Evolutionary conservation across 2,329 filamentous ascomycete species (phyloP), one percentile per base, ranked within the genome.

Genomic region (Grosmannia penicillata): DNA sequence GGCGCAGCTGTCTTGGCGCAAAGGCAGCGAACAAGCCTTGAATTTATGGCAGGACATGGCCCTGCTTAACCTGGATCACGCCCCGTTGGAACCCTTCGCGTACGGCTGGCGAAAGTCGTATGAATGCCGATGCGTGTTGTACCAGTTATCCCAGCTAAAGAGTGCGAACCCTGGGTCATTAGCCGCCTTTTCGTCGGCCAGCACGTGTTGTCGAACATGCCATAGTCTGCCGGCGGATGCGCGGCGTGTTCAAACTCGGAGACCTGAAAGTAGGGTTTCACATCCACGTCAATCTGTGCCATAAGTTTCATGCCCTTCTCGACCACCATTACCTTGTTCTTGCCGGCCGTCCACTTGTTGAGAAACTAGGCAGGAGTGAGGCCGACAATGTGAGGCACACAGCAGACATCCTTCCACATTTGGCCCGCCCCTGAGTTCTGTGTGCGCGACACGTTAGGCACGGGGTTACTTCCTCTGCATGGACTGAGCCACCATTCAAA

Each of bases 371-470:
- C 23, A 31, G 38, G 33, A 4, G 45, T 25, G 17, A 43, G 14
- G 3, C 21, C 41, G 10, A 22, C 10, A 10, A 47, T 21, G 11
- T 37, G 36, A 8, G 33, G 29, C 18, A 25, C 50, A 35, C 43
- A 45, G 27, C 41, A 43, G 8, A 24, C 72, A 24, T 37, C 39
- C 33, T 30, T 33, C 43, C 41, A 45, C 36, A 41, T 35, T 2
- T 28, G 22, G 15, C 39, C 39, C 24, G 37, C 43, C 5, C 24
- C 27, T 22, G 32, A 25, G 21, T 44, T 44, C 6, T 45, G 28
- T 11, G 9, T 28, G 23, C 33, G 30, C 6, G 41, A 36, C 14
- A 45, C 10, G 27, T 35, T 45, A 5, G 45, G 46, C 13, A 48
- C 46, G n/a, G 45, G 30, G 35, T 43, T 39, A 4, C 36, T 45